Percentiles rank a stretch among this genome's conserved stretches.
phyloP scores from a whole-genome alignment of 2,329 filamentous ascomycete genomes.

The Chlorencoelia australis region DNA sequence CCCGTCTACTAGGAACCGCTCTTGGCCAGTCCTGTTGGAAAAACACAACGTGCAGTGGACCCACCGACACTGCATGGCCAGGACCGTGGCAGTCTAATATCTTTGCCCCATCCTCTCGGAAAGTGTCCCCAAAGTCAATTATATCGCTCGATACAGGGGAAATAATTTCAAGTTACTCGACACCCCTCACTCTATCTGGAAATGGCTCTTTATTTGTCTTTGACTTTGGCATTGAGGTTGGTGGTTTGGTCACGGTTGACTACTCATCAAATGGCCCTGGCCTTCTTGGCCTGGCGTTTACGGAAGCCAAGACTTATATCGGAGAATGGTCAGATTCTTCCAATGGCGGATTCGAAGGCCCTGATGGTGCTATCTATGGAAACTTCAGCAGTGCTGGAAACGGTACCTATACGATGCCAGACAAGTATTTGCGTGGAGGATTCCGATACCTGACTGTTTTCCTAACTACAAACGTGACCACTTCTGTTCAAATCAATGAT shows the following conservation, averaged over 20 bases:
- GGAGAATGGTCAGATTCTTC: constrained; percentile 39
- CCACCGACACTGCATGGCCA: constrained; percentile 39
- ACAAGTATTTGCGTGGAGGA: constrained; percentile 37
- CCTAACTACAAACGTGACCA: constrained; percentile 26
- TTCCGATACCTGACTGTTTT: constrained; percentile 44
- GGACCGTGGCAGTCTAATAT: constrained; percentile 50
- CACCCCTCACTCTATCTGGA: constrained; percentile 9
- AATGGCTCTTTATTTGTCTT: constrained; percentile 45
- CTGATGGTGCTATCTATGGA: constrained; percentile 40
- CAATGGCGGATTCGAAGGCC: constrained; percentile 35
- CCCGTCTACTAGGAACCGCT: too few relatives aligned
- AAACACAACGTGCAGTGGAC: constrained; percentile 41
- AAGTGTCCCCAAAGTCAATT: constrained; percentile 37
- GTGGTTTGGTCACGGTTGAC: constrained; percentile 37
- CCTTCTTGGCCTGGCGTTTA: constrained; percentile 36
- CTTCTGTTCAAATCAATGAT: constrained; percentile 22
- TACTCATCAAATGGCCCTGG: constrained; percentile 29
- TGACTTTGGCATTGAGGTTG: constrained; percentile 50
- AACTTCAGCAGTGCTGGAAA: constrained; percentile 29
- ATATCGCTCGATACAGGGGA: constrained; percentile 26
- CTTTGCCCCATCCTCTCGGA: constrained; percentile 43
- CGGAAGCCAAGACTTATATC: constrained; percentile 38
- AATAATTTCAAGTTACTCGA: constrained; percentile 18
- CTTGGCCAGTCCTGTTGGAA: constrained; percentile 46
- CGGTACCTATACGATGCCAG: constrained; percentile 33